Base-by-base conservation (phyloP, 257 asterid genomes). In the Solanum habrochaites region DNA sequence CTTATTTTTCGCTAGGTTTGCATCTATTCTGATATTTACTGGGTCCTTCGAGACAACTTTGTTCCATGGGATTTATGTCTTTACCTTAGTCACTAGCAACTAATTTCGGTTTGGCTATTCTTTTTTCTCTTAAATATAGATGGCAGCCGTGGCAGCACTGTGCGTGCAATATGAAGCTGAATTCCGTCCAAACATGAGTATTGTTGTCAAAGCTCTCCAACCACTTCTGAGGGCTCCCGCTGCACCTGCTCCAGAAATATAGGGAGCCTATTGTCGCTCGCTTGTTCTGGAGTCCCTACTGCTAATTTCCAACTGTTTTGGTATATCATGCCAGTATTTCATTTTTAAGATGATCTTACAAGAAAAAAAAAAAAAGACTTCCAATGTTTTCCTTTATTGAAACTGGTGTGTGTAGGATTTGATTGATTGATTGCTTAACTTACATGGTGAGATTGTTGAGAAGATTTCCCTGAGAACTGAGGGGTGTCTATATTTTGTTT, bases 71-170 rank as follows among this genome's bases (percentile, higher is more conserved):
- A 31, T 69, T 69, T 6, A 69, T 70, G 43, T 70, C 43, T 37
- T 37, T 32, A 70, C 25, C 14, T 32, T 8, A 2, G 70, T 62
- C 64, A 56, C 64, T 7, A 20, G 64, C 64, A 56, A 20, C 64
- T 56, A 56, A 35, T 31, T 49, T 47, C 49, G 47, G 31, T 16
- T 49, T 70, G 32, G 45, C 13, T 35, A 77, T 25, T 47, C 16
- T 11, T 81, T 20, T 52, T 56, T 18, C 23, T 14, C 82, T 25
- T 49, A 25, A 35, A 83, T 66, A 58, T 88, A 90, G 92, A 85
- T 90, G 87, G 92, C 90, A 52, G 92, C 92, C 3, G 90, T 90
- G 85, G 92, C 92, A 42, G 92, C 92, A n/a, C 83, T 90, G 82
- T 90, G 92, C 66, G 90, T 88, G 73, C 92, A 90, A 80, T 90